Base-by-base conservation (phyloP, 2,329 filamentous ascomycete genomes). In the Polychaeton citri region DNA sequence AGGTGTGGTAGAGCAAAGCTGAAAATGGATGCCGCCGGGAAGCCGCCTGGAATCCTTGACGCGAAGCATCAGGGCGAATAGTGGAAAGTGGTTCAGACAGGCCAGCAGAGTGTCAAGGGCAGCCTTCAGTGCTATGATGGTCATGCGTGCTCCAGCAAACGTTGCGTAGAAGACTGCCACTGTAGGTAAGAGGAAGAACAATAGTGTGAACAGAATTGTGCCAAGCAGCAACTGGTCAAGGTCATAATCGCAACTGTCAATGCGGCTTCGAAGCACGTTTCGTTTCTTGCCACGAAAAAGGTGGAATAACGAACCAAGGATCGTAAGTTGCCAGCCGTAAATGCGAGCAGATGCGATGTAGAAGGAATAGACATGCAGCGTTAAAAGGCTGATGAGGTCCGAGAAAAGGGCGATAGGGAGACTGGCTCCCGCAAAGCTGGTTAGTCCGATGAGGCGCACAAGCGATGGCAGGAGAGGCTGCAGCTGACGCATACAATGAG, bases 181-280 rank as follows among this genome's bases (percentile, higher is more conserved):
- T 0, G 90, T 98, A 0, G 90, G 90, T 3, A 98, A 68, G 12
- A 98, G 69, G 58, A 96, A 98, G 62, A 93, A 93, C 1, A 98
- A 72, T 6, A 98, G 67, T 0, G 90, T 96, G 55, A 98, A 98
- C 15, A 98, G 68, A 40, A 98, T 96, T 1, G 90, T 98, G 41
- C 90, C 90, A 6, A 98, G 78, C 5, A 98, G 76, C 3, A 98
- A 74, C 61, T 98, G 92, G 55, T 98, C 90, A 17, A 98, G 73
- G 55, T 96, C 90, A 62, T 98, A 98, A 62, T 96, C 90, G 67
- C 90, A 98, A 32, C 87, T 94, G 57, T 98, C 90, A 51, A 98
- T 96, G 61, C 90, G 86, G 54, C 95, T 94, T 42, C 92, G 81
- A 16, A 98, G 73, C 12, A 98, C 81, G 48, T 98, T 98, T 55